phyloP scores from a whole-genome alignment of 345 rosid species.

The Lepidium didymum region DNA sequence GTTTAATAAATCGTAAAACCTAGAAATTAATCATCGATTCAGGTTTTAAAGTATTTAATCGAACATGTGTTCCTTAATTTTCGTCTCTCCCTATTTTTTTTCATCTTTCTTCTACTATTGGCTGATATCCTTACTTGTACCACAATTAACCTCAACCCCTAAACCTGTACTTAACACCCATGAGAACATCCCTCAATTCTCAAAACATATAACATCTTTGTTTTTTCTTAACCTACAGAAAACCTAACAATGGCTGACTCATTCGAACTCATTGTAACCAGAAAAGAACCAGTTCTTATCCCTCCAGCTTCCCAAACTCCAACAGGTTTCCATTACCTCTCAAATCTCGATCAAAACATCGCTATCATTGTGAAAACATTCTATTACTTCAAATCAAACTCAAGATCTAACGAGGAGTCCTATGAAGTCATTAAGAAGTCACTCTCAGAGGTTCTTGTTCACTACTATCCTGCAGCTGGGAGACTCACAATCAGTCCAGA shows the following conservation, averaged over 20 bases:
- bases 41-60: background rate
- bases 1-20: background rate
- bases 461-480: constrained; percentile 71
- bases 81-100: background rate
- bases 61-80: background rate
- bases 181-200: constrained; percentile 1
- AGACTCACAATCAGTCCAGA: constrained; percentile 62
- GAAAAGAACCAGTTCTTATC: constrained; percentile 47
- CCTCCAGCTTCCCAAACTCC: constrained; percentile 58
- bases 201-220: background rate
- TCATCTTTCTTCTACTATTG: background rate
- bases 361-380: constrained; percentile 70
- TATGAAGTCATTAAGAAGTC: constrained; percentile 51
- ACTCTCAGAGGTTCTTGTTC: constrained; percentile 62
- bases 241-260: constrained; percentile 35
- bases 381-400: constrained; percentile 65
- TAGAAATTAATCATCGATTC: background rate
- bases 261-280: constrained; percentile 39
- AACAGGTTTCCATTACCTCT: constrained; percentile 61
- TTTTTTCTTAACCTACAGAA: background rate
- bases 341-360: constrained; percentile 86
- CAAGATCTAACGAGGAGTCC: constrained; percentile 61
- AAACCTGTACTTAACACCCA: constrained; percentile 5
- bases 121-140: constrained; percentile 18
- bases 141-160: constrained; percentile 27